Percentiles rank a stretch among this genome's conserved stretches.
These are phyloP conservation scores for Scheffersomyces lignosus DNA, from an alignment of 805 yeast genomes.

Conservation along the genomic window DNA sequence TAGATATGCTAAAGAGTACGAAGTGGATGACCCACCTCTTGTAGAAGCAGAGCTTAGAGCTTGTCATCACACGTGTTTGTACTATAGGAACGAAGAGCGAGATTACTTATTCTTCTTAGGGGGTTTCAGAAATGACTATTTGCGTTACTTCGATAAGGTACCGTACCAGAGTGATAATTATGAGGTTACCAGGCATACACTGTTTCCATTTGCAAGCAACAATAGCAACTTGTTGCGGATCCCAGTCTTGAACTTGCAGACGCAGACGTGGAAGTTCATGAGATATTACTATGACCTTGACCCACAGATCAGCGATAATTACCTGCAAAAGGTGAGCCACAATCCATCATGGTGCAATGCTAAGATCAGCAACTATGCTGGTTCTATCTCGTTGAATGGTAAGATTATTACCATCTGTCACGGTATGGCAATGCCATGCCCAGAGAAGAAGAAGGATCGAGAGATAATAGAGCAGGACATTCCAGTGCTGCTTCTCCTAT, in stretches of 20 bases:
- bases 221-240: constrained; percentile 32
- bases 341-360: constrained; percentile 27
- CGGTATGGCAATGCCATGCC: constrained; percentile 32
- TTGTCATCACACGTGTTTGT: constrained; percentile 40
- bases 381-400: constrained; percentile 32
- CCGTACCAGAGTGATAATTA: constrained; percentile 33
- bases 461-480: constrained; percentile 16
- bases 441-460: constrained; percentile 30
- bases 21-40: constrained; percentile 25
- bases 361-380: constrained; percentile 29
- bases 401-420: constrained; percentile 38
- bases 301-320: constrained; percentile 21
- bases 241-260: constrained; percentile 35
- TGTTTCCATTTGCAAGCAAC: constrained; percentile 25
- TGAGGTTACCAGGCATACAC: constrained; percentile 34
- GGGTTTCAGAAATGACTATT: constrained; percentile 38
- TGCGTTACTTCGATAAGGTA: constrained; percentile 28
- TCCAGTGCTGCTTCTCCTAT: constrained; percentile 21
- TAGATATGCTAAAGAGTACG: constrained; percentile 20
- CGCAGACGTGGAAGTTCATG: constrained; percentile 43
- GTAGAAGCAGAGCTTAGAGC: constrained; percentile 43
- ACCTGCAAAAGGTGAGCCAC: constrained; percentile 16
- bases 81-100: constrained; percentile 30
- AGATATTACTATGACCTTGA: constrained; percentile 33
- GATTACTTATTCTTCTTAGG: constrained; percentile 40